These are phyloP conservation scores for Calonectria hongkongensis DNA, from an alignment of 2,329 filamentous ascomycete genomes.

Conservation along the genomic window DNA sequence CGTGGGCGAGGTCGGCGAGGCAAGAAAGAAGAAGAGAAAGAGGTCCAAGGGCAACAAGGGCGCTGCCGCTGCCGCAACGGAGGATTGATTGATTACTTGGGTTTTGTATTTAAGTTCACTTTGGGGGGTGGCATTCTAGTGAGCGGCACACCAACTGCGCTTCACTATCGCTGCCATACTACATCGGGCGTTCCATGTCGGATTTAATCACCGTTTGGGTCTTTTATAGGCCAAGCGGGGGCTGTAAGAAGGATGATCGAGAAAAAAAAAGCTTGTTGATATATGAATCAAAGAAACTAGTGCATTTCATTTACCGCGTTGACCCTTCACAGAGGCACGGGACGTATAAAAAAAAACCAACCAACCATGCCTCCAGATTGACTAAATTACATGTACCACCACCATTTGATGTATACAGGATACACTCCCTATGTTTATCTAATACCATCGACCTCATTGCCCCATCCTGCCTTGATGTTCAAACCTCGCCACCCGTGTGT, in stretches of 20 bases:
- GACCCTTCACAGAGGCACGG: not conserved
- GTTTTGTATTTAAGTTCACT: not conserved
- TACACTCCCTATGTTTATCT: conserved; percentile 22
- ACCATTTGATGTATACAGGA: conserved; percentile 21
- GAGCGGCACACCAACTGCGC: conserved; percentile 45
- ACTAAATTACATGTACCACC: not conserved
- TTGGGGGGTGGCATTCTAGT: conserved; percentile 35
- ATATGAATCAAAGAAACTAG: conserved; percentile 10
- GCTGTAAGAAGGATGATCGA: conserved; percentile 37
- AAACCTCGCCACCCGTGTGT: conserved; percentile 32
- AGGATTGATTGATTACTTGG: conserved; percentile 44
- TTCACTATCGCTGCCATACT: conserved; percentile 45
- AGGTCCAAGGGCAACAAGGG: conserved; percentile 67
- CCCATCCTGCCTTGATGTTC: conserved; percentile 20
- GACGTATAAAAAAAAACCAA: not conserved
- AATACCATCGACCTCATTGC: not conserved
- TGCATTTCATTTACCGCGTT: conserved; percentile 20
- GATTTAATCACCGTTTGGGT: conserved; percentile 41
- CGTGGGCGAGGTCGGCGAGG: conserved; percentile 54
- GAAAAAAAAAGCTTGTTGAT: conserved; percentile 31
- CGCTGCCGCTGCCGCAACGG: conserved; percentile 54
- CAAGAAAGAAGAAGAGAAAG: conserved; percentile 72
- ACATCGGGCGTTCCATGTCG: conserved; percentile 47
- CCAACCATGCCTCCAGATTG: not conserved
- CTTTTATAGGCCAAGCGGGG: conserved; percentile 38